Base-by-base conservation (phyloP, 2,329 filamentous ascomycete species). In the Fusarium incarnatum region DNA sequence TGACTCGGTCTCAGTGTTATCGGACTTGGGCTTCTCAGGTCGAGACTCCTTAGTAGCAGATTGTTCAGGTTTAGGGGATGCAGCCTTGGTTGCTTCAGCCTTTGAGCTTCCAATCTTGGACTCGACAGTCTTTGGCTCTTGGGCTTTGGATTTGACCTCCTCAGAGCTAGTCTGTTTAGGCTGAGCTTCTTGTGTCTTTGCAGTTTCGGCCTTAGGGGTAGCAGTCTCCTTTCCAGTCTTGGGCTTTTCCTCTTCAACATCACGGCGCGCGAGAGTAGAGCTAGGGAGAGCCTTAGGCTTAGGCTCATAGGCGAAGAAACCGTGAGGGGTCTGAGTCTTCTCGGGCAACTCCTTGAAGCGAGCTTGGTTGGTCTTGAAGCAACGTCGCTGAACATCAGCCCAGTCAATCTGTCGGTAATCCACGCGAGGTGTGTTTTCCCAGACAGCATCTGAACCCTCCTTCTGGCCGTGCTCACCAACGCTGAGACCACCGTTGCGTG, bases 401-500 rank as follows among this genome's bases (percentile, higher is more conserved):
- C 95, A 98, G 75, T 92, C 87, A 23, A 97, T 85, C 5, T 87
- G 83, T 20, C 89, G 86, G 79, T 90, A 98, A 79, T 97, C 93
- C 13, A 98, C 90, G 64, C 92, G 89, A 6, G 89, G 85, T 6
- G 84, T 83, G 48, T 88, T 85, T 15, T 88, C 84, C 94, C 94
- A 98, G 11, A 97, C 90, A 23, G 87, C 83, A 44, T 94, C 91
- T n/a, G 89, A 86, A 6, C 94, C 94, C 70, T 96, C 92, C 52
- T 86, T 89, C 68, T 98, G 92, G 23, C 94, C 94, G 74, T 94
- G 90, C 79, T 97, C 88, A 13, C 93, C 94, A n/a, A 92, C 90
- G 7, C 95, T 94, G 27, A 92, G 89, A 3, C 95, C 95, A 15
- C 95, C 95, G 69, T 87, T 89, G 61, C 89, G 89, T 34, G 87